phyloP scores from a whole-genome alignment of 2,329 filamentous ascomycete genomes.

The Albophoma yamanashiensis region DNA sequence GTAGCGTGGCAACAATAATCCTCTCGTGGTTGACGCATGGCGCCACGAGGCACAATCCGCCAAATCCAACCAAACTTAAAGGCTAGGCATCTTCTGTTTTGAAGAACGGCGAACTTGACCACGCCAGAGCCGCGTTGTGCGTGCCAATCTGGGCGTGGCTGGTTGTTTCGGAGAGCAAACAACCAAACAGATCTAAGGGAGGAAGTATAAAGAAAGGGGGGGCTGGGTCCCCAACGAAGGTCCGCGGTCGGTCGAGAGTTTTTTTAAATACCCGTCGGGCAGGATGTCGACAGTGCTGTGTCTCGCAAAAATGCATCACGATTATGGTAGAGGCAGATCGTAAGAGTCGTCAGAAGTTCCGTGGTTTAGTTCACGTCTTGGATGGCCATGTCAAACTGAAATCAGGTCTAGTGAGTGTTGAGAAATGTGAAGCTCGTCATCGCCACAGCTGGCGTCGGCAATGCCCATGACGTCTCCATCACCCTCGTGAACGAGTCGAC shows the following conservation, averaged over 20 bases:
- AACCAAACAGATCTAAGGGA: background rate
- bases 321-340: conserved; percentile 12
- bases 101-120: background rate
- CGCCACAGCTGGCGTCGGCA: background rate
- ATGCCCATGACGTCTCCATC: background rate
- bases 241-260: background rate
- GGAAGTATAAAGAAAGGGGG: background rate
- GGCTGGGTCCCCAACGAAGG: background rate
- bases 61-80: background rate
- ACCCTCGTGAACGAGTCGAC: conserved; percentile 24
- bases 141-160: background rate
- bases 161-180: background rate
- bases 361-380: conserved; percentile 15
- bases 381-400: conserved; percentile 5
- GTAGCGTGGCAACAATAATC: background rate
- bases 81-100: background rate
- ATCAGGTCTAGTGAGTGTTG: conserved; percentile 1
- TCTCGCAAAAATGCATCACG: background rate
- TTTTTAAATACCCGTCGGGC: background rate
- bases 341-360: conserved; percentile 18
- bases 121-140: background rate
- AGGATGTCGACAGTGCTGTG: background rate
- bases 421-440: background rate
- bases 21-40: background rate
- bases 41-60: background rate